These are phyloP conservation scores for Theileria luwenshuni DNA, from an alignment of 169 alveolate genomes.

Conservation along the genomic window DNA sequence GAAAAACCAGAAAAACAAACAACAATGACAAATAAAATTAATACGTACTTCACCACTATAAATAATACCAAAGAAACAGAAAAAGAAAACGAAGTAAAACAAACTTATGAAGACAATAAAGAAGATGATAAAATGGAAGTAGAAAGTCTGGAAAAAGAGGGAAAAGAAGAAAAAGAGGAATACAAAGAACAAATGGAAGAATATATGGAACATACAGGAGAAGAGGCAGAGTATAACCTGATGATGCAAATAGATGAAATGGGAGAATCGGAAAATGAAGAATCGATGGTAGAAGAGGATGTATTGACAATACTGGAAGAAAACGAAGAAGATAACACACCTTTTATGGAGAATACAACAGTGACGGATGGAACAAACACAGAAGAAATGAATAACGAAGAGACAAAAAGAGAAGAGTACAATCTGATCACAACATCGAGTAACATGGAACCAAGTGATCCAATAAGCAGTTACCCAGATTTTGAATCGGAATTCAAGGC, in stretches of 20 bases:
- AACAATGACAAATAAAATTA: constrained; percentile 1
- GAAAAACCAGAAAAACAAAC: background rate
- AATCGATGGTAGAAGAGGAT: background rate
- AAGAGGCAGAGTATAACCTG: too few species aligned
- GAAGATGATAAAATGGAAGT: background rate
- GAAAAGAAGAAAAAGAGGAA: background rate
- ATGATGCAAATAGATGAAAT: too few species aligned
- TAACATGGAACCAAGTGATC: too few species aligned
- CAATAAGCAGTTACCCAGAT: too few species aligned
- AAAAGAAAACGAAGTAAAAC: background rate
- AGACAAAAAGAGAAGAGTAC: constrained; percentile 20
- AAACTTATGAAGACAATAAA: background rate
- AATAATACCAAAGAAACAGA: background rate
- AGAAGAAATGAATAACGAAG: constrained; percentile 3
- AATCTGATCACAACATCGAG: background rate
- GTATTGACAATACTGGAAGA: background rate
- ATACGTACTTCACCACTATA: constrained; percentile 1
- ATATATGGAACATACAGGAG: too few species aligned
- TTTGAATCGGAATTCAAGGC: too few species aligned
- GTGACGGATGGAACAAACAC: background rate
- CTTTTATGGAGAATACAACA: background rate
- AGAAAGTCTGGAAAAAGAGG: background rate
- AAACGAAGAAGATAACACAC: background rate
- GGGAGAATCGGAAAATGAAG: background rate
- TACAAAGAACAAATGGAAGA: too few species aligned